These are phyloP conservation scores for Setaria viridis DNA, from an alignment of 202 grass and related monocot genomes.

Conservation along the genomic window DNA sequence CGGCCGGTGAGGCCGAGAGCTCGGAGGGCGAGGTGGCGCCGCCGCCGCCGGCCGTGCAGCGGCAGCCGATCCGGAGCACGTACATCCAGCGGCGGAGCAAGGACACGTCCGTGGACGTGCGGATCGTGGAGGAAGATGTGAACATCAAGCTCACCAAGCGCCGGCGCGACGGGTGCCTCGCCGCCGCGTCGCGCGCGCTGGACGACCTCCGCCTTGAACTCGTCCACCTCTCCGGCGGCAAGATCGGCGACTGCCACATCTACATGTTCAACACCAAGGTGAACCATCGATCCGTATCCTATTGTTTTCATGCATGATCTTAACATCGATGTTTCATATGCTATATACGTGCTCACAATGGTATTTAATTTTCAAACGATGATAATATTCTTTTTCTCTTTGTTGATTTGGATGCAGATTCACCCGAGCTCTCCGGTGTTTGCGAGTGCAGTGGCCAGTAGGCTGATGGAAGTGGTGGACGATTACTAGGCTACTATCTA, in stretches of 20 bases:
- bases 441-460: conserved; percentile 87
- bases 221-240: conserved; percentile 84
- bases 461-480: conserved; percentile 84
- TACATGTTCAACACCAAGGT: conserved; percentile 99
- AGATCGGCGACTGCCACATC: conserved; percentile 86
- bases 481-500: conserved; percentile 47
- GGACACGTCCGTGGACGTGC: conserved; percentile 87
- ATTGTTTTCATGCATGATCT: not conserved
- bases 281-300: not conserved
- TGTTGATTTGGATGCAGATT: conserved; percentile 67
- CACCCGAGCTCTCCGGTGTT: conserved; percentile 74
- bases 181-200: conserved; percentile 56
- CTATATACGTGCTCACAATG: not conserved
- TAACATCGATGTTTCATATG: not conserved
- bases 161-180: conserved; percentile 72
- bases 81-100: conserved; percentile 85
- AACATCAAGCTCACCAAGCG: conserved; percentile 94
- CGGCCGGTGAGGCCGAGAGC: conserved; percentile 49
- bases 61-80: conserved; percentile 69
- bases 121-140: conserved; percentile 93
- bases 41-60: not conserved
- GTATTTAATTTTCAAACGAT: not conserved
- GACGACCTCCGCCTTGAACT: conserved; percentile 79
- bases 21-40: conserved; percentile 53
- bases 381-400: not conserved